Conservation (phyloP, 176 grass and related monocot genomes). For the Hordeum vulgare region DNA sequence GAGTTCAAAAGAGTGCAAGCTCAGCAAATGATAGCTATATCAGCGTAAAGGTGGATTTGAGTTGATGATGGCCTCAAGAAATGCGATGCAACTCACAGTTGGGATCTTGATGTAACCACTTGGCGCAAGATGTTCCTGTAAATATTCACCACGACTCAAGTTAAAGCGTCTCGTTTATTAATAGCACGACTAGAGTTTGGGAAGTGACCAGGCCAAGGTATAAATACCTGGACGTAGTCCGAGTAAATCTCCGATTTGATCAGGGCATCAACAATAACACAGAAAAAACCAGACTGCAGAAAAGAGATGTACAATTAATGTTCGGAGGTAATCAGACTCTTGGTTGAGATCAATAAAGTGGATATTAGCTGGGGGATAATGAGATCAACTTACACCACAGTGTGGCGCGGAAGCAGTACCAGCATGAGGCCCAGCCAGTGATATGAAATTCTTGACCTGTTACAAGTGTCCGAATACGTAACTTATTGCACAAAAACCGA, state of each 20-base stretch:
- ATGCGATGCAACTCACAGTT: constrained; percentile 55
- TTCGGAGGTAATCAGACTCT: not conserved
- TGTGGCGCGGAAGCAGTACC: constrained; percentile 89
- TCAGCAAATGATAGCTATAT: not conserved
- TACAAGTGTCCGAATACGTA: constrained; percentile 13
- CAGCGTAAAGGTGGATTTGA: not conserved
- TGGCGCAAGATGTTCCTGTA: constrained; percentile 81
- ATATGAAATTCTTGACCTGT: constrained; percentile 95
- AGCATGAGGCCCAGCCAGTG: constrained; percentile 84
- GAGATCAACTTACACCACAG: constrained; percentile 72
- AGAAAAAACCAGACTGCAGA: constrained; percentile 49
- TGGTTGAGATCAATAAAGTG: constrained; percentile 3
- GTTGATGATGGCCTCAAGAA: not conserved
- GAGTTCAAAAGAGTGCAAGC: not conserved
- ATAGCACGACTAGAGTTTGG: not conserved
- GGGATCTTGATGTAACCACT: constrained; percentile 95
- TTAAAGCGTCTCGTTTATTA: not conserved
- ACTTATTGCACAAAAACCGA: constrained; percentile 1
- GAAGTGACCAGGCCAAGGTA: not conserved
- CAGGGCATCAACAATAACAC: constrained; percentile 66
- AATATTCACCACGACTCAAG: constrained; percentile 35
- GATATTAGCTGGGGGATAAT: constrained; percentile 15
- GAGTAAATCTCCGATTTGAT: constrained; percentile 87
- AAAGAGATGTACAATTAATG: not conserved
- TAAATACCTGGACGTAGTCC: constrained; percentile 79